phyloP scores from a whole-genome alignment of 2,329 filamentous ascomycete genomes.

The Aureobasidium musti region DNA sequence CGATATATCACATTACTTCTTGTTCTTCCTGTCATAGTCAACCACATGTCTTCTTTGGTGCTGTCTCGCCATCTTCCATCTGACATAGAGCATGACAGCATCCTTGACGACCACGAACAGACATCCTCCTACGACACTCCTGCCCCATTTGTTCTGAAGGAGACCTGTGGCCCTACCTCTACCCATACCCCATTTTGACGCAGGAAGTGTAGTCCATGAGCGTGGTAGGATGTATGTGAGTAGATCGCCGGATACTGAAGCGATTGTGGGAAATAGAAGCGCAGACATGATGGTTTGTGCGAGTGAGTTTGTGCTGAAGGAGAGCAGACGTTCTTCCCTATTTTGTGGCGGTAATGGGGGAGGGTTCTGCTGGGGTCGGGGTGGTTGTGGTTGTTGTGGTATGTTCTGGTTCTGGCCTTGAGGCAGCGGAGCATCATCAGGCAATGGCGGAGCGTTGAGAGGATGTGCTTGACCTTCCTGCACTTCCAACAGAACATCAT shows the following conservation, averaged over 20 bases:
- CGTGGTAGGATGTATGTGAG: slow-evolving; percentile 68
- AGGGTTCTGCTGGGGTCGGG: slow-evolving; percentile 19
- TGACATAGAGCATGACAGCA: slow-evolving; percentile 61
- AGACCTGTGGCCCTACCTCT: slow-evolving; percentile 59
- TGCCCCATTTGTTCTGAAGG: slow-evolving; percentile 81
- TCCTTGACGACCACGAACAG: slow-evolving; percentile 83
- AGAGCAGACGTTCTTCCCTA: slow-evolving; percentile 46
- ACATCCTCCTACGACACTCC: slow-evolving; percentile 85
- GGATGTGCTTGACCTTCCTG: slow-evolving; percentile 33
- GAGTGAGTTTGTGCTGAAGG: slow-evolving; percentile 57
- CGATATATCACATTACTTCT: background rate
- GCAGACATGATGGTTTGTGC: slow-evolving; percentile 65
- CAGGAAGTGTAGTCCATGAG: slow-evolving; percentile 60
- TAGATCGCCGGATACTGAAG: slow-evolving; percentile 73
- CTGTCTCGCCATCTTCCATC: slow-evolving; percentile 54
- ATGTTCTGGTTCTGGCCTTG: slow-evolving; percentile 29
- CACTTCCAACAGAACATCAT: slow-evolving; percentile 31
- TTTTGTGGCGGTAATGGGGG: slow-evolving; percentile 35
- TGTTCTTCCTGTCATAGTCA: slow-evolving; percentile 41
- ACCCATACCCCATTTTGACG: slow-evolving; percentile 35
- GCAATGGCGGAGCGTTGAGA: slow-evolving; percentile 30
- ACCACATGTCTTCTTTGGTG: slow-evolving; percentile 50
- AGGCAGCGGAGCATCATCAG: slow-evolving; percentile 24
- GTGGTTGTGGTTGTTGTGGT: slow-evolving; percentile 22
- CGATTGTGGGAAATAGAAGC: slow-evolving; percentile 79